Percentiles rank a stretch among this genome's conserved stretches.
phyloP scores from a whole-genome alignment of 192 early-diverging fungal species.

The Backusella australiensis region DNA sequence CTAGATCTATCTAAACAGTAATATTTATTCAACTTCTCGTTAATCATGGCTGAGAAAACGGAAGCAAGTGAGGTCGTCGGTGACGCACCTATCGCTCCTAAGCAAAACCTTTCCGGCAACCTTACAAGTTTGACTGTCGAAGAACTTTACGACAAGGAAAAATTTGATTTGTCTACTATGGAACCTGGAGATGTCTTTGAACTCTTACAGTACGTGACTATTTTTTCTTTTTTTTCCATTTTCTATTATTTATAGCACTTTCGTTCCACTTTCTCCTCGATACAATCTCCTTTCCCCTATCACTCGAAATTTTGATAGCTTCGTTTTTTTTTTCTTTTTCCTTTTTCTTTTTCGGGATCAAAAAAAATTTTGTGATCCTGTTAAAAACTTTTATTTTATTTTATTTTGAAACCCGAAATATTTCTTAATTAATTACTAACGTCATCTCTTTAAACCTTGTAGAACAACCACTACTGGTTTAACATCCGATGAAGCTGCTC shows the following conservation, averaged over 20 bases:
- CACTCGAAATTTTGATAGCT: neutral
- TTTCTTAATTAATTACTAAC: neutral
- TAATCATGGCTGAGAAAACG: constrained; percentile 22
- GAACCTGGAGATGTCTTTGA: constrained; percentile 70
- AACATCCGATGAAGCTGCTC: constrained; percentile 57
- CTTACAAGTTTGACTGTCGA: constrained; percentile 54
- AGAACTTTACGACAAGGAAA: constrained; percentile 79
- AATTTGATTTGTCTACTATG: constrained; percentile 77
- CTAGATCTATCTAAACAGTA: constrained; percentile 5
- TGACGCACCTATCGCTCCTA: constrained; percentile 17
- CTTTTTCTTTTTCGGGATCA: neutral
- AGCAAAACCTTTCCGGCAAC: constrained; percentile 9
- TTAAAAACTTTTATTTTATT: neutral
- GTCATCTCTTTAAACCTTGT: neutral
- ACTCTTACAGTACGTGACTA: constrained; percentile 52
- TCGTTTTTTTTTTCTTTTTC: neutral
- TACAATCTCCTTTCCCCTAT: neutral
- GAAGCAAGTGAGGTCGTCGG: constrained; percentile 29
- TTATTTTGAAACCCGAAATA: neutral
- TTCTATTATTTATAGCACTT: neutral
- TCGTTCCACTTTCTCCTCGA: neutral
- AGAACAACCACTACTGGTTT: constrained; percentile 56
- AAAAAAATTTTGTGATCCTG: neutral
- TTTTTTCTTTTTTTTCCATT: constrained; percentile 4
- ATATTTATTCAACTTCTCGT: constrained; percentile 5